These are phyloP conservation scores for Vaccinium darrowii DNA, from an alignment of 148 eudicot species.

Conservation along the genomic window DNA sequence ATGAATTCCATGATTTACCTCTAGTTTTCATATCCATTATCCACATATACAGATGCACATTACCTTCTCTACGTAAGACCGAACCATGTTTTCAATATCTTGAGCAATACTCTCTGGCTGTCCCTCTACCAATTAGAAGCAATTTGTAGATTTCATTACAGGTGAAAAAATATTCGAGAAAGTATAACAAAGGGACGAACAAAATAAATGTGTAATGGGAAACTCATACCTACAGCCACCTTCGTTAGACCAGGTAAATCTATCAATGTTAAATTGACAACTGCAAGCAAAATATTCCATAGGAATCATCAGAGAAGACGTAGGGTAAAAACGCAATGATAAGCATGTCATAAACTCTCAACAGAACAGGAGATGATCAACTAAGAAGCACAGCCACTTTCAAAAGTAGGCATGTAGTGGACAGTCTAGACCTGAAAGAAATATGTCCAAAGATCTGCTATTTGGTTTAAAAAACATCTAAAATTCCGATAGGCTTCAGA, in stretches of 20 bases:
- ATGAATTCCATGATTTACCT: constrained; percentile 2
- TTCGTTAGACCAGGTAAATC: constrained; percentile 75
- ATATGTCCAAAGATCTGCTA: background rate
- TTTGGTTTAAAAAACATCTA: background rate
- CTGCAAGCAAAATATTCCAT: constrained; percentile 31
- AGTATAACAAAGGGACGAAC: background rate
- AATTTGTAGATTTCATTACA: background rate
- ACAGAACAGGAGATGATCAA: background rate
- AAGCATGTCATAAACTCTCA: background rate
- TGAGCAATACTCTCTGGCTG: constrained; percentile 71
- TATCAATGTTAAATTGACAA: constrained; percentile 65
- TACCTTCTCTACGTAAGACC: constrained; percentile 82
- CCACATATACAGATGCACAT: background rate
- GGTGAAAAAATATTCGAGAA: background rate
- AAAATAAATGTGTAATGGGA: constrained; percentile 7
- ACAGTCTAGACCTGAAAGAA: background rate
- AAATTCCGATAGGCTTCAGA: background rate
- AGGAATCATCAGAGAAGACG: constrained; percentile 8
- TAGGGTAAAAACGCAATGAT: background rate
- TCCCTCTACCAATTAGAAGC: constrained; percentile 52
- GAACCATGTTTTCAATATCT: constrained; percentile 78
- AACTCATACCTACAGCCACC: constrained; percentile 60
- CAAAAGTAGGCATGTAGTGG: background rate
- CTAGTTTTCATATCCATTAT: background rate
- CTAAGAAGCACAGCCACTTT: background rate